Evolutionary conservation across 768 basidiomycete genomes (phyloP), one percentile per base, ranked within the genome.

Genomic region (Gloeostereum incarnatum): DNA sequence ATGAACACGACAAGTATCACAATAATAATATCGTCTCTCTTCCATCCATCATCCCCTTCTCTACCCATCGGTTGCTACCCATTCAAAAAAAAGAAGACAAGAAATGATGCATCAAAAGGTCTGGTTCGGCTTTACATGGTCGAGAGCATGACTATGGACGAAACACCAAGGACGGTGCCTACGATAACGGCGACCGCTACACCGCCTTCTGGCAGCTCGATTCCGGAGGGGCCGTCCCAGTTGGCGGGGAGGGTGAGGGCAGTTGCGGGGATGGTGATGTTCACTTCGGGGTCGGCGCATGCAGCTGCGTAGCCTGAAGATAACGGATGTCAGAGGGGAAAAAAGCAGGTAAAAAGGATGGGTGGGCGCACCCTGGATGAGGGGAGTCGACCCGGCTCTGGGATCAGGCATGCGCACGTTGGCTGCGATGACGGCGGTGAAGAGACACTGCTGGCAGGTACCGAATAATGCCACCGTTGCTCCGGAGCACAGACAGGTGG

Each of bases 391-490:
- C 6, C 83, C 84, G 3, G 71, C 73, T 11, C 65, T 62, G 35
- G 63, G 57, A 52, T 81, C 74, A 7, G 69, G 64, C 40, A 63
- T 57, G 17, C 53, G 62, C 39, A 62, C 51, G 50, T 78, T 78
- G 24, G 58, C 56, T 6, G 50, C 49, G 45, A 88, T 68, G 19
- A 84, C 58, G 40, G 60, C 59, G 29, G 57, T 53, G 50, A 81
- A 77, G 67, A 81, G 70, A 63, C 83, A 87, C 49, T 78, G 73
- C 54, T 87, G 70, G 58, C 82, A 82, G 23, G 49, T 35, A 2
- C 63, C 56, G 39, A 87, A 55, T 1, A 58, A 46, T 1, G 53
- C 40, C 22, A 74, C 63, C 3, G 69, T 69, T 6, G 42, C 50
- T 10, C 56, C 42, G 13, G 42, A 48, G 62, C 84, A 87, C 18